Evolutionary conservation across 192 early-diverging fungal species (phyloP), one percentile per base, ranked within the genome.

Genomic region (Coemansia nantahalensis): DNA sequence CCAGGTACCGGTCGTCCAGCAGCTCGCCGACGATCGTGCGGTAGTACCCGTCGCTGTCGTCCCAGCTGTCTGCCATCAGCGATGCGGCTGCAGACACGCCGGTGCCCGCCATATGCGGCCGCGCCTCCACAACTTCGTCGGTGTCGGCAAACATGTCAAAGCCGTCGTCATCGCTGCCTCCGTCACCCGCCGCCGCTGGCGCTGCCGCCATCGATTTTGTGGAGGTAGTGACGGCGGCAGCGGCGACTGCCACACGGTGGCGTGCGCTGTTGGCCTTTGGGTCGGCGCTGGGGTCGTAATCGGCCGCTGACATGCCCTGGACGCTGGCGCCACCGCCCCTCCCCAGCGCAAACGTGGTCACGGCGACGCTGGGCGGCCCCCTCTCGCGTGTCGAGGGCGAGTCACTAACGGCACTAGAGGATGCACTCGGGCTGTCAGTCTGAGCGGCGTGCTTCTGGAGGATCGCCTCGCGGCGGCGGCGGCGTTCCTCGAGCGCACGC

Each of bases 11-110:
- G 12, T 72, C 81, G 55, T 92, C 87, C 36, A 96, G 62, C 2
- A 85, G 56, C 67, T 98, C 96, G 12, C 93, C 93, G 26, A 92
- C 79, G 38, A 92, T 83, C 36, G 85, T 80, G 84, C 92, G 84
- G 66, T 97, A 99, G 81, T 99, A 99, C 26, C 96, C 96, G 51
- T 99, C 96, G 10, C 84, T 79, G 57, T 99, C 96, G 67, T 98
- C 95, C 90, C 89, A 95, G 52, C 91, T 95, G 55, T 96, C 95
- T 9, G 59, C 66, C 64, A 75, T 75, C 16, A 41, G 41, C n/a
- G 62, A 34, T 35, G 58, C 47, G 30, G 45, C 54, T 17, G 47
- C 37, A 6, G 48, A 56, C 8, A 44, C 39, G 6, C 45, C 58
- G 14, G 39, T 38, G 17, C 43, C 48, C 0, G 43, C 49, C 57